Evolutionary conservation across 352 stramenopile genomes (phyloP).

Genomic region (Saprolegnia parasitica): DNA sequence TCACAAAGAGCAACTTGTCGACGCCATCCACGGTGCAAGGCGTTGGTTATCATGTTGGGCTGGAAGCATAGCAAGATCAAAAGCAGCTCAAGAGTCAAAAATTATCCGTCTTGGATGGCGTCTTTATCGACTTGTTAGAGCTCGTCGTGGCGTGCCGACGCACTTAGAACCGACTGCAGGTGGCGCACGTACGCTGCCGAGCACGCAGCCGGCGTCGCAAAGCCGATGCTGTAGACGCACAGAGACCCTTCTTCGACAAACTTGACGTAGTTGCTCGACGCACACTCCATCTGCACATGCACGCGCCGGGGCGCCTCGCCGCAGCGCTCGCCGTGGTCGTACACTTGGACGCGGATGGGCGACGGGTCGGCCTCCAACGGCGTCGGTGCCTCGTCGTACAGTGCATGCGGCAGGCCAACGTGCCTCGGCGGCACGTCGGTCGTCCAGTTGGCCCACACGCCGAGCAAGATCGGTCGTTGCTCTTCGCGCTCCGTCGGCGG

Average conservation of each 20-base stretch:
- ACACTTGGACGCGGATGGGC: neutral
- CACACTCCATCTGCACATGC: conserved; percentile 22
- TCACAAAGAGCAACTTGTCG: too few relatives aligned
- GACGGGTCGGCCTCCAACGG: neutral
- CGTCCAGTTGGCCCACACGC: conserved; percentile 21
- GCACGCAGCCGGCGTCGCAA: conserved; percentile 24
- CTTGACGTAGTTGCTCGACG: conserved; percentile 10
- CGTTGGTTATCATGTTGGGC: too few relatives aligned
- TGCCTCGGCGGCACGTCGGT: neutral
- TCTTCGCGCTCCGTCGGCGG: conserved; percentile 6
- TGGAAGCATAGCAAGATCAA: too few relatives aligned
- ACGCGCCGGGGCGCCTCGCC: conserved; percentile 8
- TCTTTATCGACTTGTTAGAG: conserved; percentile 11
- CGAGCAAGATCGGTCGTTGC: conserved; percentile 19
- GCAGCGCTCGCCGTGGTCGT: conserved; percentile 16
- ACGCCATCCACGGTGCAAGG: too few relatives aligned
- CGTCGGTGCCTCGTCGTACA: conserved; percentile 2
- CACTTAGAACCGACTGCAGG: neutral
- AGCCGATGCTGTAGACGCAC: conserved; percentile 25
- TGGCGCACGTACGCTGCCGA: conserved; percentile 10
- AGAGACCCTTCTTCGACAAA: conserved; percentile 22
- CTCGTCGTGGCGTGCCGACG: conserved; percentile 9
- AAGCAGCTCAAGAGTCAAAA: too few relatives aligned
- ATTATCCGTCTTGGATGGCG: too few relatives aligned
- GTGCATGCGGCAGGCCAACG: neutral